Base-by-base conservation (phyloP, 2,329 filamentous ascomycete genomes). In the Pleomassaria siparia region DNA sequence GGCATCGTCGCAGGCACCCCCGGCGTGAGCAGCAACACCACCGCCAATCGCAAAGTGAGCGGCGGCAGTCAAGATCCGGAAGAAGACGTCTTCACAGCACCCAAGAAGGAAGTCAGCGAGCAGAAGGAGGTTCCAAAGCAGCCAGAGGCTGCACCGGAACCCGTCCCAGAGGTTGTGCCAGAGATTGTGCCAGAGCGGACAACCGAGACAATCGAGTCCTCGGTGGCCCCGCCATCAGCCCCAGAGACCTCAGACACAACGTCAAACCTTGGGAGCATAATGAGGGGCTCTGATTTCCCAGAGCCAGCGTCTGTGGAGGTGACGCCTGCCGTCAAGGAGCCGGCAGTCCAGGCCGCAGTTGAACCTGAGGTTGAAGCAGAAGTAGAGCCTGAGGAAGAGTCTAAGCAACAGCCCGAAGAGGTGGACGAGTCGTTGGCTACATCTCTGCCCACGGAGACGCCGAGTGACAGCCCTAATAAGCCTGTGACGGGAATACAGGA, bases 381-480 rank as follows among this genome's bases (percentile, higher is more conserved):
- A 40, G 35, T 55, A 26, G 24, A 40, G 45, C 42, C 39, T 4
- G 58, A 55, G 16, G 43, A 51, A 18, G 42, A 36, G 30, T 21
- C 10, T 9, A 13, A 39, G 35, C 18, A 37, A 37, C 18, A 15
- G 20, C 18, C 35, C 18, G 30, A 50, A 20, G 42, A 18, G 18
- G 33, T 26, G 26, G 41, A 20, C 6, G 24, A 44, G n/a, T 15
- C 24, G 20, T 16, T n/a, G 13, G 26, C 35, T 40, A 10, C 28
- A 20, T 18, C 42, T 18, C 21, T 29, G 9, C n/a, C 46, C 10
- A 37, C 40, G 26, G 54, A 59, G 25, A 44, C 42, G 1, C 58
- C 66, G 18, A 62, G 61, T n/a, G 67, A 64, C 11, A 74, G 74
- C 37, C 73, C 72, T 20, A 75, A 78, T 59, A 77, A 77, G 61